Conservation (phyloP, 768 basidiomycete genomes). For the Sarcomyxa edulis region DNA sequence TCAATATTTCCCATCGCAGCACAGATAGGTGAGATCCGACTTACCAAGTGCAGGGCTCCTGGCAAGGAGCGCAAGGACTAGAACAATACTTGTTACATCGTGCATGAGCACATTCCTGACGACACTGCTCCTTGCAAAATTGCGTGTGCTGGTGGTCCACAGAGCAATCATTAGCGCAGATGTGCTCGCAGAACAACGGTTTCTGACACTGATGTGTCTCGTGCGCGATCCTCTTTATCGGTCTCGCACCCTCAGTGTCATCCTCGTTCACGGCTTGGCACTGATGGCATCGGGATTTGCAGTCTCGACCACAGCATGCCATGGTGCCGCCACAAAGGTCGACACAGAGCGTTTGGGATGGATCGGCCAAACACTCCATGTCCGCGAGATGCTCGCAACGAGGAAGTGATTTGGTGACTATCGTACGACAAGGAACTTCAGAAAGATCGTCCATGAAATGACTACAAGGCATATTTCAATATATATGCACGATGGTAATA, state of each 20-base stretch:
- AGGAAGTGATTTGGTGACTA: conserved; percentile 37
- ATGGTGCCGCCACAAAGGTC: conserved; percentile 37
- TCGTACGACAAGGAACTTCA: conserved; percentile 34
- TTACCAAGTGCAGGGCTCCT: conserved; percentile 55
- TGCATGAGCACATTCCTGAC: conserved; percentile 51
- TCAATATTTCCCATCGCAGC: background rate
- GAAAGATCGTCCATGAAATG: conserved; percentile 38
- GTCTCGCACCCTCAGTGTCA: conserved; percentile 7
- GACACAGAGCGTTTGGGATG: conserved; percentile 31
- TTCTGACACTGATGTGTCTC: conserved; percentile 44
- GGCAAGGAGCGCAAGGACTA: conserved; percentile 55
- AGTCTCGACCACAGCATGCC: conserved; percentile 49
- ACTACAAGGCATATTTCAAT: conserved; percentile 25
- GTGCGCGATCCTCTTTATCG: conserved; percentile 33
- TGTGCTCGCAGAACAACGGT: conserved; percentile 49
- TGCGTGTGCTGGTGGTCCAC: conserved; percentile 42
- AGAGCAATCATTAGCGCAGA: conserved; percentile 45
- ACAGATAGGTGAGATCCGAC: background rate
- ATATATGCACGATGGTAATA: too few relatives aligned
- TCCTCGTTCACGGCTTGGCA: conserved; percentile 35
- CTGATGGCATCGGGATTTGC: conserved; percentile 39
- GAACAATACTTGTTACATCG: conserved; percentile 44
- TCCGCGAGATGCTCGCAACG: conserved; percentile 48
- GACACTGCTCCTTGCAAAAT: conserved; percentile 40
- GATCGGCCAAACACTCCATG: conserved; percentile 44